Conservation (phyloP, 148 eudicot genomes). For the Hydrangea macrophylla region DNA sequence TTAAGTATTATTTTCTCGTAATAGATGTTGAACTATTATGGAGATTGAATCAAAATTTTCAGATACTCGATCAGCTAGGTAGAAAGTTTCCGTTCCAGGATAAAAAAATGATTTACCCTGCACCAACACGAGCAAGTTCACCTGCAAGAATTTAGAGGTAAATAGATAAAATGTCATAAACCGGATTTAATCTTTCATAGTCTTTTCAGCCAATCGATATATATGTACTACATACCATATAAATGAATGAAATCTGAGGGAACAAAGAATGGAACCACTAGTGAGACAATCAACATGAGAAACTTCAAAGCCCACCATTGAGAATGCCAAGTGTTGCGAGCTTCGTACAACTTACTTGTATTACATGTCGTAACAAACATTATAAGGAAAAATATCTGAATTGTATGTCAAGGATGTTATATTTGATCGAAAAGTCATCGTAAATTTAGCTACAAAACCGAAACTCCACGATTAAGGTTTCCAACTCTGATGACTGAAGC, state of each 20-base stretch:
- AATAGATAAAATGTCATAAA: no score
- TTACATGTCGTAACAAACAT: constrained; percentile 70
- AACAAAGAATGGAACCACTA: constrained; percentile 68
- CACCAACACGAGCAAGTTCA: constrained; percentile 91
- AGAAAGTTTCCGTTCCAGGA: constrained; percentile 1
- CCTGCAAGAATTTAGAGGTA: constrained; percentile 37
- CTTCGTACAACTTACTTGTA: constrained; percentile 56
- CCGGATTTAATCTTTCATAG: not conserved
- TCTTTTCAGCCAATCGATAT: not conserved
- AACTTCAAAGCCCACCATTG: constrained; percentile 72
- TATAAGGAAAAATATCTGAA: constrained; percentile 70
- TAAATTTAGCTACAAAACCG: not conserved
- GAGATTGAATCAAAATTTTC: no score
- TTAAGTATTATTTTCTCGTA: no score
- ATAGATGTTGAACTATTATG: no score
- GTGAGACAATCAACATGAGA: constrained; percentile 44
- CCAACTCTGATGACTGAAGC: not conserved
- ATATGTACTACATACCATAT: constrained; percentile 85
- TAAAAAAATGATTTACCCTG: constrained; percentile 73
- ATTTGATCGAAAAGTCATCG: not conserved
- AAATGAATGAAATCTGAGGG: constrained; percentile 66
- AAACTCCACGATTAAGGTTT: not conserved
- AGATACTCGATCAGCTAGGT: not conserved
- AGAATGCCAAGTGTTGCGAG: constrained; percentile 73
- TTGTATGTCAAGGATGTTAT: constrained; percentile 47